Percentiles rank a stretch among this genome's conserved stretches.
phyloP scores from a whole-genome alignment of 2,329 filamentous ascomycete genomes.

The Zalaria obscura region DNA sequence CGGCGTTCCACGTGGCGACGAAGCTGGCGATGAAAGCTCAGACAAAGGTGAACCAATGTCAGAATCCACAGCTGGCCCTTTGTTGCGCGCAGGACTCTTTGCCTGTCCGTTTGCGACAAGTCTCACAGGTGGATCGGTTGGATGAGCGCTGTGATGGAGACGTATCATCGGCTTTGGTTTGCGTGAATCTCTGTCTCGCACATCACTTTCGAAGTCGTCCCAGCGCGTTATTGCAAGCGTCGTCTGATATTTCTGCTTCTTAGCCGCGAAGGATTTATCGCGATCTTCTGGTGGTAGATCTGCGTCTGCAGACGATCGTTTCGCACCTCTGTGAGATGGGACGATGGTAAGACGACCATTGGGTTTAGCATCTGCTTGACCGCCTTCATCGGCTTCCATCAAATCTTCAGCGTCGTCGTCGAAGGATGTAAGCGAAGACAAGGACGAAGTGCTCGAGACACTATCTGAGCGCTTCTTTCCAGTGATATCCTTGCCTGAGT shows the following conservation, averaged over 20 bases:
- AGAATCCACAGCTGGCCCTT: background rate
- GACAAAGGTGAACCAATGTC: constrained; percentile 17
- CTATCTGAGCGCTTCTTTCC: constrained; percentile 9
- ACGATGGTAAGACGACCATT: background rate
- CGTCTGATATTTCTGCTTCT: constrained; percentile 17
- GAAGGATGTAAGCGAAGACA: constrained; percentile 18
- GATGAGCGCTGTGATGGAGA: background rate
- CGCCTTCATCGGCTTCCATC: constrained; percentile 6
- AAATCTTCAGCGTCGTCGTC: constrained; percentile 11
- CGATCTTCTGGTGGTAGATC: constrained; percentile 14
- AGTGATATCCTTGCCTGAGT: background rate
- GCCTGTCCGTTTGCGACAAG: constrained; percentile 2
- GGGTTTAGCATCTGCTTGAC: too few relatives aligned
- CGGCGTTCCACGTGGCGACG: constrained; percentile 17
- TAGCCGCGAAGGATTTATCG: constrained; percentile 13
- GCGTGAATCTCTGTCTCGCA: background rate
- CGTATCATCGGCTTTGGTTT: background rate
- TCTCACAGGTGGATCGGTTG: constrained; percentile 4
- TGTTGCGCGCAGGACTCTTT: background rate
- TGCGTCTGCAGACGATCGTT: constrained; percentile 21
- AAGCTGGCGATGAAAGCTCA: constrained; percentile 14
- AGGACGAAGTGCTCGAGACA: constrained; percentile 20
- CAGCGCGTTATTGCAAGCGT: background rate
- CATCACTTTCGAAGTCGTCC: background rate
- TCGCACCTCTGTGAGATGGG: background rate